These are phyloP conservation scores for Peronospora belbahrii DNA, from an alignment of 352 stramenopile species.

Conservation along the genomic window DNA sequence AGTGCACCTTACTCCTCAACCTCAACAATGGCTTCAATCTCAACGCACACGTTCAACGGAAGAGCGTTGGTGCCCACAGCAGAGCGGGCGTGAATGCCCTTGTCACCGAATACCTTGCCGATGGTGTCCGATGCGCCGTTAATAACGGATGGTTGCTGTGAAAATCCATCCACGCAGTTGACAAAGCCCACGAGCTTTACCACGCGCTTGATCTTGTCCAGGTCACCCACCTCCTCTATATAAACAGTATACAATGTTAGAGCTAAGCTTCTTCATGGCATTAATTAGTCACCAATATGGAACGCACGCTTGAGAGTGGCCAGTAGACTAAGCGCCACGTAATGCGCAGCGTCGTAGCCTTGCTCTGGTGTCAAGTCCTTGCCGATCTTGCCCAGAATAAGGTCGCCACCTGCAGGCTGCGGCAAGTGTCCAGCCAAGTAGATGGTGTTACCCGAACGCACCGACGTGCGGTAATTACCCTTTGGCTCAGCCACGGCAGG, in stretches of 20 bases:
- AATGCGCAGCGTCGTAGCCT: slow-evolving; percentile 86
- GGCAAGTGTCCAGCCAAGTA: slow-evolving; percentile 82
- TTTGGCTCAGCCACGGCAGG: slow-evolving; percentile 79
- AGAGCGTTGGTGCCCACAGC: slow-evolving; percentile 95
- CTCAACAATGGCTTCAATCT: slow-evolving; percentile 96
- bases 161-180: slow-evolving; percentile 91
- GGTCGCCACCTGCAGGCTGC: slow-evolving; percentile 52
- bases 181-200: slow-evolving; percentile 96
- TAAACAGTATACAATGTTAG: slow-evolving; percentile 2
- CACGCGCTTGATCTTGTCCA: slow-evolving; percentile 90
- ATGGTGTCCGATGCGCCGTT: slow-evolving; percentile 94
- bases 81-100: slow-evolving; percentile 87
- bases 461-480: slow-evolving; percentile 85
- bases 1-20: slow-evolving; percentile 62
- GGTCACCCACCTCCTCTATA: slow-evolving; percentile 80
- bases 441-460: slow-evolving; percentile 79
- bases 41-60: slow-evolving; percentile 93
- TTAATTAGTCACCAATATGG: background rate
- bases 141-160: slow-evolving; percentile 88
- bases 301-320: slow-evolving; percentile 85
- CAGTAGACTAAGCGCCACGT: slow-evolving; percentile 86
- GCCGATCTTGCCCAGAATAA: slow-evolving; percentile 87
- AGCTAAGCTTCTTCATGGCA: too few relatives aligned
- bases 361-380: slow-evolving; percentile 84
- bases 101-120: slow-evolving; percentile 86